Conservation (phyloP, 352 stramenopile genomes). For the Globisporangium nagaii region DNA sequence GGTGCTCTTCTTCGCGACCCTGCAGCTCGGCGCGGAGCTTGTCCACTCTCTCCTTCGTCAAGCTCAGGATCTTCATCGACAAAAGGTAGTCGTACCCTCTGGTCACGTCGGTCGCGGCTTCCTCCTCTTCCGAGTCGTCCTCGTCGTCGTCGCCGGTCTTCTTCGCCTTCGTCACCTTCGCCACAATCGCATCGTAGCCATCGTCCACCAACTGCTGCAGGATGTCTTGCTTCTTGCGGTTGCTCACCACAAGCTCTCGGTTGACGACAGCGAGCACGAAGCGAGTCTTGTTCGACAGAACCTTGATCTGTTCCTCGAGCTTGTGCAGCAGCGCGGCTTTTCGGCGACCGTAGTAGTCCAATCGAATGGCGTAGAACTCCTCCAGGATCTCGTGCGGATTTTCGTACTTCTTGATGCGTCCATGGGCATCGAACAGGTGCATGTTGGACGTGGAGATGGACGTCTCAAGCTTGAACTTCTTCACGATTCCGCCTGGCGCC, state of each 20-base stretch:
- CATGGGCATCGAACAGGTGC: constrained; percentile 91
- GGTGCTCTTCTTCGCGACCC: constrained; percentile 83
- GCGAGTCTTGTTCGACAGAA: constrained; percentile 92
- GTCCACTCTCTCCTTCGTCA: constrained; percentile 93
- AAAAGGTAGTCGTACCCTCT: constrained; percentile 94
- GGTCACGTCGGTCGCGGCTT: constrained; percentile 32
- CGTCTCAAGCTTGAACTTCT: constrained; percentile 95
- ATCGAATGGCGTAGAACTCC: constrained; percentile 90
- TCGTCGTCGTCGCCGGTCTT: constrained; percentile 37
- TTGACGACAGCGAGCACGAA: constrained; percentile 95
- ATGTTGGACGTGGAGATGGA: constrained; percentile 96
- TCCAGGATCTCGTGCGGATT: constrained; percentile 91
- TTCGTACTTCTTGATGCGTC: constrained; percentile 93
- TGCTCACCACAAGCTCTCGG: constrained; percentile 90
- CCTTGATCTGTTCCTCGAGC: constrained; percentile 86
- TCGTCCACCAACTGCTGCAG: constrained; percentile 81
- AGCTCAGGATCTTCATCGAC: constrained; percentile 92
- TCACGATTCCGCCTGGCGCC: constrained; percentile 78
- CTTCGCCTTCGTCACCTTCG: constrained; percentile 43
- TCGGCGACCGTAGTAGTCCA: constrained; percentile 92
- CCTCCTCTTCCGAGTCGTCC: constrained; percentile 50
- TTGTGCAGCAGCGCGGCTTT: constrained; percentile 87
- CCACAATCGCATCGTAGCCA: constrained; percentile 83
- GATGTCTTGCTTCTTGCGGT: constrained; percentile 92
- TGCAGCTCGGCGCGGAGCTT: constrained; percentile 86